These are phyloP conservation scores for Aureobasidium sp. DNA, from an alignment of 2,329 filamentous ascomycete species.

Conservation along the genomic window DNA sequence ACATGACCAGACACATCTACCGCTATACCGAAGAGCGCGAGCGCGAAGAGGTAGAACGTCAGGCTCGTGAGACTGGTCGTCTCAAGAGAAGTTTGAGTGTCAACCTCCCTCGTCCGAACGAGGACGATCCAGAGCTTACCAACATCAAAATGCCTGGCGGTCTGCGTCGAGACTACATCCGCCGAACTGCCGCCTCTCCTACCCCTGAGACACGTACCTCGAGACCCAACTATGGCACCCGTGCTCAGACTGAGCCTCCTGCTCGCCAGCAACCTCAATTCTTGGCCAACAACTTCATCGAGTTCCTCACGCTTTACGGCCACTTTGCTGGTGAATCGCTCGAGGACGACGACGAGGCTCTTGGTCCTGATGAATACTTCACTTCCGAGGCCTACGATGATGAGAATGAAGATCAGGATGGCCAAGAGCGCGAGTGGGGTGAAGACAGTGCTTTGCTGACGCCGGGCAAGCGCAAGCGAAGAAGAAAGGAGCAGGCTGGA, in stretches of 20 bases:
- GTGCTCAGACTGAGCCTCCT: constrained; percentile 15
- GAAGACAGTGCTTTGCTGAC: constrained; percentile 78
- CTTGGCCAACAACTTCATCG: constrained; percentile 87
- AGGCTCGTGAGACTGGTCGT: constrained; percentile 46
- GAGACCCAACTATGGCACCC: constrained; percentile 24
- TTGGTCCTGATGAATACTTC: constrained; percentile 86
- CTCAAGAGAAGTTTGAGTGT: constrained; percentile 83
- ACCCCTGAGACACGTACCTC: constrained; percentile 35
- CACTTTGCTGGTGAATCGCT: constrained; percentile 97
- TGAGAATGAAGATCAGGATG: constrained; percentile 32
- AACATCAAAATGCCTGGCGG: constrained; percentile 90
- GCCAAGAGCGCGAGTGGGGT: constrained; percentile 65
- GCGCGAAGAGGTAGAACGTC: constrained; percentile 65
- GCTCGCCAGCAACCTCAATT: constrained; percentile 47
- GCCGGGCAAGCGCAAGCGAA: constrained; percentile 58
- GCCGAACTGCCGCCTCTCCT: constrained; percentile 56
- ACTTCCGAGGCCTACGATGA: constrained; percentile 62
- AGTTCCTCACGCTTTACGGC: constrained; percentile 90
- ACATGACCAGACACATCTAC: constrained; percentile 92
- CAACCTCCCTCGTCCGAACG: constrained; percentile 65
- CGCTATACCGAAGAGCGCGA: constrained; percentile 90
- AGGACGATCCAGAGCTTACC: constrained; percentile 74
- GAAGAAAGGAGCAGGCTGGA: constrained; percentile 67
- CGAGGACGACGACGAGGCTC: constrained; percentile 88
- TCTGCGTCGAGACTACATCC: constrained; percentile 82